Evolutionary conservation across 2,329 filamentous ascomycete genomes (phyloP).

Genomic region (Aspergillus awamori): DNA sequence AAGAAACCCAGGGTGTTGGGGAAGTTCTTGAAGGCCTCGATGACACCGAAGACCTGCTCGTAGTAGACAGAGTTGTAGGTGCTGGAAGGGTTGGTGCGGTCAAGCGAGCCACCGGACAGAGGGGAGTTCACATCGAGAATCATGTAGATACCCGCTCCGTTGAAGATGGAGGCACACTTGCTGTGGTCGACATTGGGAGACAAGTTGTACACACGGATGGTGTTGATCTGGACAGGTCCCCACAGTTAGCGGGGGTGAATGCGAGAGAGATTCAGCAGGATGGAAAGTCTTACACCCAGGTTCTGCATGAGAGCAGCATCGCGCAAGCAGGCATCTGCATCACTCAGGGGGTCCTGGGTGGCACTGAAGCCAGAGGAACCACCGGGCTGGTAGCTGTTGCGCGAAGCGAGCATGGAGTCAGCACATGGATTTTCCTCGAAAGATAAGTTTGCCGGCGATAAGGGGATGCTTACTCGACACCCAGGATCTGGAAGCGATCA

Average conservation of each 20-base stretch:
- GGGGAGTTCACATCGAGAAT: conserved; percentile 68
- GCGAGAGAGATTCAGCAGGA: not conserved
- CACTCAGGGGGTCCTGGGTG: conserved; percentile 58
- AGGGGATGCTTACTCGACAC: conserved; percentile 56
- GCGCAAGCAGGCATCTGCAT: conserved; percentile 61
- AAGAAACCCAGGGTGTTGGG: conserved; percentile 70
- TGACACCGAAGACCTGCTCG: conserved; percentile 61
- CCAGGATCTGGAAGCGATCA: conserved; percentile 64
- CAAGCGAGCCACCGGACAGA: conserved; percentile 57
- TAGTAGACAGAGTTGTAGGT: conserved; percentile 61
- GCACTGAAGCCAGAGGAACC: conserved; percentile 61
- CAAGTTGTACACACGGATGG: conserved; percentile 67
- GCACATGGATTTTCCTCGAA: conserved; percentile 14
- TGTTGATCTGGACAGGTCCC: conserved; percentile 53
- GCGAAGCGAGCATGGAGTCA: conserved; percentile 19
- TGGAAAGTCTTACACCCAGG: conserved; percentile 53
- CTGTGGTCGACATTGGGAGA: conserved; percentile 63
- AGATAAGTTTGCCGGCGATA: conserved; percentile 3
- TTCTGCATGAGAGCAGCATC: conserved; percentile 67
- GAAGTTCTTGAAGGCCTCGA: conserved; percentile 69
- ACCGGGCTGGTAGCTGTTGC: conserved; percentile 61
- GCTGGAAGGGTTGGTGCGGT: conserved; percentile 57
- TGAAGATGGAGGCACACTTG: conserved; percentile 66
- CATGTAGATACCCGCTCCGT: conserved; percentile 67
- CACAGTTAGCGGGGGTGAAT: not conserved